Evolutionary conservation across 2,329 filamentous ascomycete species (phyloP), one percentile per base, ranked within the genome.

Genomic region (Ophiostoma sp.): DNA sequence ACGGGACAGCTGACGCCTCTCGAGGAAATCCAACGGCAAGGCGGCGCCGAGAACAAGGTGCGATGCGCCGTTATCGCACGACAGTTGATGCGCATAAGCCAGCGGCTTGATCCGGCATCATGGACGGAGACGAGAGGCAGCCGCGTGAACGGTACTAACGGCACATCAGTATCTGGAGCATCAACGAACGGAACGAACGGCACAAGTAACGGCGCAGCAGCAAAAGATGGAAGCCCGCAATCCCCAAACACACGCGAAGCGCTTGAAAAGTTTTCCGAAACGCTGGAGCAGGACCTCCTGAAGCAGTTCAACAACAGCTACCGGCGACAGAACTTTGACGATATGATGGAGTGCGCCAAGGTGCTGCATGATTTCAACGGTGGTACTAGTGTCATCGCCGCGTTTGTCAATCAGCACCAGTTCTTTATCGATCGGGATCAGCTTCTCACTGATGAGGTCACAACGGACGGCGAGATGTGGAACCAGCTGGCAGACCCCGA

Each of bases 251-350:
- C 92, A 2, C 87, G 92, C 71, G 93, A 97, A 77, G 87, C 96
- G 16, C 90, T 99, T 68, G 95, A 99, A 78, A 97, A 97, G 77
- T 99, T 98, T 78, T 91, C 93, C 40, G 95, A 99, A 77, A 93
- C 91, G 0, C 80, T 99, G 69, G 95, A 99, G 78, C 96, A 98
- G 76, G 95, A 99, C 75, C 82, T 99, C 52, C 81, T 99, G 70
- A 92, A 93, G 77, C 94, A 97, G 75, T 99, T 99, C 79, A 96
- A 99, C 81, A 92, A 96, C 76, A 97, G 94, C 81, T 98, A 98
- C 77, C 86, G 93, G 72, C 88, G 90, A 73, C 93, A 96, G 74
- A 97, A 98, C 78, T 97, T 96, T 75, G 92, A 97, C 73, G 93
- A 96, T 74, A 99, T 99, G 96, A 89, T 92, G 80, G 95, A 98